Percentiles rank a stretch among this genome's conserved stretches.
Conservation (phyloP, 2,329 filamentous ascomycete genomes). For the Sarocladium brachiariae region DNA sequence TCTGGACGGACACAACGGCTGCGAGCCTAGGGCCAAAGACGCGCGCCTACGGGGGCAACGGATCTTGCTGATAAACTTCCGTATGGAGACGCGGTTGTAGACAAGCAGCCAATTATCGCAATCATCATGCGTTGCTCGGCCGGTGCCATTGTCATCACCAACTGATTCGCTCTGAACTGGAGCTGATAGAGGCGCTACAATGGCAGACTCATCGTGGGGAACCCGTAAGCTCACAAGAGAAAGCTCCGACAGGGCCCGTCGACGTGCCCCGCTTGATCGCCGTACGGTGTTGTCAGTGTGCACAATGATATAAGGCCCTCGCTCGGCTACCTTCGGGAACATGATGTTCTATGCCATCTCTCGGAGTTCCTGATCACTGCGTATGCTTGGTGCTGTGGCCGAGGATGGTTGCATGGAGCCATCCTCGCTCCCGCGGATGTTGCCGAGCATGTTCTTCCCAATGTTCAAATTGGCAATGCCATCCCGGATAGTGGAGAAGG, state of each 20-base stretch:
- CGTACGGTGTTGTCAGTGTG: conserved; percentile 23
- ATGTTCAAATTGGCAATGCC: conserved; percentile 42
- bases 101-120: conserved; percentile 7
- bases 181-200: neutral
- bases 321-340: conserved; percentile 22
- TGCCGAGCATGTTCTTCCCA: conserved; percentile 37
- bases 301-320: conserved; percentile 25
- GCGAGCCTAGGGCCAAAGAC: too few relatives aligned
- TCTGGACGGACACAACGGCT: neutral
- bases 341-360: conserved; percentile 41
- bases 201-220: neutral
- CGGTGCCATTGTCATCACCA: neutral
- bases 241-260: conserved; percentile 5
- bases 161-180: neutral
- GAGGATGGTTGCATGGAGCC: conserved; percentile 13
- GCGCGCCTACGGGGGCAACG: neutral
- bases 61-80: neutral
- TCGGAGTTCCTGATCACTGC: conserved; percentile 35
- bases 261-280: conserved; percentile 9
- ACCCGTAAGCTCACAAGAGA: conserved; percentile 1
- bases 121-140: neutral
- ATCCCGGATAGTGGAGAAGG: conserved; percentile 40
- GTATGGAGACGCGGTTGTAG: neutral
- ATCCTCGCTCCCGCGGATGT: conserved; percentile 22
- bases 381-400: conserved; percentile 12